Conservation (phyloP, 495 filamentous ascomycete genomes). For the Aspergillus funiculosus region DNA sequence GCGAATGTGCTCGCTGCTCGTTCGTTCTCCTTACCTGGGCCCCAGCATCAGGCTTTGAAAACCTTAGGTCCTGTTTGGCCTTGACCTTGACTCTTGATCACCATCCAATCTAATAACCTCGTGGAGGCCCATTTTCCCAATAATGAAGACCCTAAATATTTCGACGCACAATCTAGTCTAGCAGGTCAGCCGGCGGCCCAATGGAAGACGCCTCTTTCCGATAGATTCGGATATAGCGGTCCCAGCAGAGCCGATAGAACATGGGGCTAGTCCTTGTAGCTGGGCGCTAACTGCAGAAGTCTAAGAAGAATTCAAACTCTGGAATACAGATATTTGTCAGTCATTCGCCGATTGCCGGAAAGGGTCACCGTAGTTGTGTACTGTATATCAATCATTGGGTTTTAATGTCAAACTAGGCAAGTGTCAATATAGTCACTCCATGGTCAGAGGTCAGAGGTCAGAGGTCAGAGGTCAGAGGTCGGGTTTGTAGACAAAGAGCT, state of each 20-base stretch:
- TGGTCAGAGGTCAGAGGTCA: no score
- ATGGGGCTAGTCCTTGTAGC: neutral
- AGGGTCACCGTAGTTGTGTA: no score
- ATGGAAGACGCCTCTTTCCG: neutral
- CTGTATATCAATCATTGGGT: no score
- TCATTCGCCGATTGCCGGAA: no score
- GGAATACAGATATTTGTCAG: constrained; percentile 7
- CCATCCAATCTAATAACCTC: constrained; percentile 7
- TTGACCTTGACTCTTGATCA: neutral
- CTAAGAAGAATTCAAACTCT: no score
- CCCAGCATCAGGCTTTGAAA: no score
- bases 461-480: no score
- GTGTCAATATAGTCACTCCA: no score
- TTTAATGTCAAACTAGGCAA: no score
- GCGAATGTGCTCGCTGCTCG: no score
- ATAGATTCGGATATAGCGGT: constrained; percentile 4
- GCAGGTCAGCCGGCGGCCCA: neutral
- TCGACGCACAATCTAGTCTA: constrained; percentile 3
- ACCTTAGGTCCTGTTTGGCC: neutral
- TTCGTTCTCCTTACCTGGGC: no score
- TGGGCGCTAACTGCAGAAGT: constrained; percentile 10
- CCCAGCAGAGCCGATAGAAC: constrained; percentile 5
- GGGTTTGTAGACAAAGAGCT: no score
- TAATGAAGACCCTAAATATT: constrained; percentile 13
- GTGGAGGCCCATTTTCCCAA: constrained; percentile 7